Evolutionary conservation across 495 filamentous ascomycete species (phyloP), one percentile per base, ranked within the genome.

Genomic region (Usnea hakonensis): DNA sequence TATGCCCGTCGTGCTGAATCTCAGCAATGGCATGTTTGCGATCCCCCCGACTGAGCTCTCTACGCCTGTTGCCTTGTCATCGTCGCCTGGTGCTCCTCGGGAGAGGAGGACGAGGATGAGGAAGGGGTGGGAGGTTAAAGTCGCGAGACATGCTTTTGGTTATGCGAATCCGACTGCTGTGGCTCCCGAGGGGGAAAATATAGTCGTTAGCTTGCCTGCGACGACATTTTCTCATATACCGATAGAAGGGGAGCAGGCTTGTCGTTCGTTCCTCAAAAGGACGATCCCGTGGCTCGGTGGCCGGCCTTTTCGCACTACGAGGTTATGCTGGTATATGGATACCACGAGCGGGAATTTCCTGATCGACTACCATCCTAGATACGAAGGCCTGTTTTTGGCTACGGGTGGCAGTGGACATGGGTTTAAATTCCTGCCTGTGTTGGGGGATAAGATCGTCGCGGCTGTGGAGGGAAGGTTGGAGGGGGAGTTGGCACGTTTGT

Each of bases 321-420:
- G 90, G 21, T 74, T 97, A 46, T 98, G 92, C 72, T 95, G 90
- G 90, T 96, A 97, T 65, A 85, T 81, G 9, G 91, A 95, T 76
- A 95, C 90, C 72, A 80, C 88, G 10, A 84, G 80, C 19, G 89
- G 83, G 8, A 87, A 95, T 71, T 96, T 91, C 76, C 75, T 96
- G 36, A 80, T 95, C 61, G 81, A 84, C 59, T 89, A 88, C 64
- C 89, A 94, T 64, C 90, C 90, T 0, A 68, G 72, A 11, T 83
- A 83, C 70, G 67, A 78, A 30, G 81, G 82, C 16, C 75, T 96
- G 23, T 91, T 96, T 72, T 69, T 97, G 17, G 87, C 90, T 2
- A 93, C 89, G 0, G 91, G 91, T 17, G 91, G 89, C 17, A 90
- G 86, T 67, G 91, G 91, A 3, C 92, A 97, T 71, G 91, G 72